Percentiles rank a stretch among this genome's conserved stretches.
Evolutionary conservation across 805 yeast genomes (phyloP).

Genomic region (Nakazawaea ishiwadae): DNA sequence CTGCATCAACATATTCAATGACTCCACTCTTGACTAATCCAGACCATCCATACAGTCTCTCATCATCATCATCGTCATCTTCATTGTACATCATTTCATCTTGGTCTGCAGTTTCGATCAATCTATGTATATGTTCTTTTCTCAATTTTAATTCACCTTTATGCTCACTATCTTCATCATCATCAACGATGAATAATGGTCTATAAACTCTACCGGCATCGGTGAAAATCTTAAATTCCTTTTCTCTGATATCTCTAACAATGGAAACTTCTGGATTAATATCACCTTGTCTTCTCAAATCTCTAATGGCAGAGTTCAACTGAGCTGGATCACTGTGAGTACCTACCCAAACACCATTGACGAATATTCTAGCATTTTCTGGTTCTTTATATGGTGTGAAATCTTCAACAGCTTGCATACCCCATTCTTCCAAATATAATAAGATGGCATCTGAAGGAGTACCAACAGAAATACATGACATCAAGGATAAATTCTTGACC

Average conservation of each 20-base stretch:
- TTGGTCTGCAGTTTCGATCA: slow-evolving; percentile 61
- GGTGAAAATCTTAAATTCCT: slow-evolving; percentile 92
- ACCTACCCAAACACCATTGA: slow-evolving; percentile 99
- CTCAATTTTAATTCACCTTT: slow-evolving; percentile 78
- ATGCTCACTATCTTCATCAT: slow-evolving; percentile 63
- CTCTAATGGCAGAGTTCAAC: slow-evolving; percentile 85
- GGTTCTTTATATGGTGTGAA: slow-evolving; percentile 90
- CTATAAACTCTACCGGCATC: slow-evolving; percentile 99
- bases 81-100: slow-evolving; percentile 48
- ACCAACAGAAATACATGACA: slow-evolving; percentile 98
- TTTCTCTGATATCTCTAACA: slow-evolving; percentile 94
- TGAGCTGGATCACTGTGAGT: slow-evolving; percentile 95
- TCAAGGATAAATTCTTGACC: slow-evolving; percentile 90
- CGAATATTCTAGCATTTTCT: slow-evolving; percentile 89
- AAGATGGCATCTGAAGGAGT: slow-evolving; percentile 93
- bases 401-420: slow-evolving; percentile 96
- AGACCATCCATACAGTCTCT: slow-evolving; percentile 68
- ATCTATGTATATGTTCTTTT: slow-evolving; percentile 75
- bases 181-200: slow-evolving; percentile 91
- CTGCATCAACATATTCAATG: slow-evolving; percentile 96
- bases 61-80: slow-evolving; percentile 41
- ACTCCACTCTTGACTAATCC: slow-evolving; percentile 79
- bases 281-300: slow-evolving; percentile 91
- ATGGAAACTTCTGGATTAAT: slow-evolving; percentile 95
- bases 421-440: slow-evolving; percentile 96